Conservation (phyloP, 805 yeast genomes). For the Saccharomycopsis schoenii region DNA sequence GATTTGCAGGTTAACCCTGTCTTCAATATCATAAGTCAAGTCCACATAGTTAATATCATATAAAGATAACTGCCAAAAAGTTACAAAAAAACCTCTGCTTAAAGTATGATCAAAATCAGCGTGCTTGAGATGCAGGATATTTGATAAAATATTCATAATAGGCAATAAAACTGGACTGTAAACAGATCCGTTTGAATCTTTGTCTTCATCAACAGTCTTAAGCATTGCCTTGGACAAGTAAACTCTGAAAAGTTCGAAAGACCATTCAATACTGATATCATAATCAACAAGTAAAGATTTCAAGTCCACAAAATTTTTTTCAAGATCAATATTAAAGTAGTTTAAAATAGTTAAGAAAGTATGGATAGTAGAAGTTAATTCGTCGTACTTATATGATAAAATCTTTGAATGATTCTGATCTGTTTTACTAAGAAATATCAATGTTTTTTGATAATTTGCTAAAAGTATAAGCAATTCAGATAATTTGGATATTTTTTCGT, state of each 20-base stretch:
- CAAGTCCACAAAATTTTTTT: conserved; percentile 31
- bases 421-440: conserved; percentile 26
- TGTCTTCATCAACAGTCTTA: conserved; percentile 18
- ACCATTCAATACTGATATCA: conserved; percentile 49
- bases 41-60: conserved; percentile 57
- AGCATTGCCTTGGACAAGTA: conserved; percentile 24
- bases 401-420: conserved; percentile 52
- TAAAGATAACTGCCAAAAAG: conserved; percentile 67
- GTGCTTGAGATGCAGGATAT: conserved; percentile 16
- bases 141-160: conserved; percentile 15
- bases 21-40: conserved; percentile 38
- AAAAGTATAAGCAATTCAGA: conserved; percentile 57
- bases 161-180: conserved; percentile 3
- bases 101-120: conserved; percentile 24
- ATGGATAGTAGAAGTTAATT: conserved; percentile 54
- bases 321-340: conserved; percentile 33
- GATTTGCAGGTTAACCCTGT: conserved; percentile 30
- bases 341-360: conserved; percentile 51
- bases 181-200: conserved; percentile 11
- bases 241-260: conserved; percentile 69
- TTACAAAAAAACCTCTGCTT: conserved; percentile 36
- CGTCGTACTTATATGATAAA: conserved; percentile 63
- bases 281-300: conserved; percentile 33
- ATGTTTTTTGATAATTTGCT: conserved; percentile 35
- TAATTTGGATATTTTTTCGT: conserved; percentile 3